Percentiles rank a stretch among this genome's conserved stretches.
Evolutionary conservation across 495 filamentous ascomycete species (phyloP).

Genomic region (Podospora pseudopauciseta): DNA sequence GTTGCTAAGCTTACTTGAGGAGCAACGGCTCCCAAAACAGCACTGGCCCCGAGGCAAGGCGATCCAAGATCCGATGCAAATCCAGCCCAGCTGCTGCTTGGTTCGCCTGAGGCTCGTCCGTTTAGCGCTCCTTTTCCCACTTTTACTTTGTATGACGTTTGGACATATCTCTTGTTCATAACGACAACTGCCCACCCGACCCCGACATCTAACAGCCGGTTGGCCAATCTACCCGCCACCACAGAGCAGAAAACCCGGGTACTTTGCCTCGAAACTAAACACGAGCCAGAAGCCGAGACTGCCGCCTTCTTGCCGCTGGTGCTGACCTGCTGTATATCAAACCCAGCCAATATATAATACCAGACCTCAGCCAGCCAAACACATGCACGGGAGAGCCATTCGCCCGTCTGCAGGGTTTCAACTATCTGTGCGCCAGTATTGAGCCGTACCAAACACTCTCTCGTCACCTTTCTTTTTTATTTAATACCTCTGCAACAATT

Average conservation of each 20-base stretch:
- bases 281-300: not conserved
- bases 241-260: not conserved
- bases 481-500: not conserved
- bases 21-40: slow-evolving; percentile 7
- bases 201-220: not conserved
- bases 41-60: slow-evolving; percentile 6
- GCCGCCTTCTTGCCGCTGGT: not conserved
- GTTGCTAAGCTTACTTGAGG: not conserved
- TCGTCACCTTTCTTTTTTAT: not conserved
- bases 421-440: slow-evolving; percentile 10
- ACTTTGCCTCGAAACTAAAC: slow-evolving; percentile 3
- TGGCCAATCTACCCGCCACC: not conserved
- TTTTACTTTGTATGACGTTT: slow-evolving; percentile 11
- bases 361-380: slow-evolving; percentile 14
- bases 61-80: slow-evolving; percentile 1
- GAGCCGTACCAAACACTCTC: not conserved
- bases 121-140: not conserved
- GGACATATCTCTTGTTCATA: slow-evolving; percentile 1
- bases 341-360: slow-evolving; percentile 21
- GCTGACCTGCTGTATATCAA: slow-evolving; percentile 15
- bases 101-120: not conserved
- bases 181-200: not conserved
- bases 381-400: not conserved
- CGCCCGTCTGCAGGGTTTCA: not conserved
- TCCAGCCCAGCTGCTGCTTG: not conserved